phyloP scores from a whole-genome alignment of 805 yeast species.

The Lachancea sp. region DNA sequence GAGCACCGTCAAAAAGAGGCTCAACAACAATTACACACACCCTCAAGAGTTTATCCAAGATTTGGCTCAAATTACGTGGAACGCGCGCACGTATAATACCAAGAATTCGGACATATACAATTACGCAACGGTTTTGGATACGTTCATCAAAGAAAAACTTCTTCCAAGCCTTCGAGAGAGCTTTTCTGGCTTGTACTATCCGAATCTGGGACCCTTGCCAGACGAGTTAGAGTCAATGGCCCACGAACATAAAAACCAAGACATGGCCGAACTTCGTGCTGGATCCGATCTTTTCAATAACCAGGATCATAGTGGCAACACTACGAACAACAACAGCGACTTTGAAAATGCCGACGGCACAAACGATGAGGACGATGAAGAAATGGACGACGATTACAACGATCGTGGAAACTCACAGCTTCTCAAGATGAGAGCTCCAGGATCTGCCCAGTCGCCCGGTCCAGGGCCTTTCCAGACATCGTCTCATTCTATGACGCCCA shows the following conservation, averaged over 20 bases:
- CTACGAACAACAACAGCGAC: slow-evolving; percentile 13
- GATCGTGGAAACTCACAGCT: slow-evolving; percentile 9
- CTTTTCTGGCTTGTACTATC: slow-evolving; percentile 34
- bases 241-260: slow-evolving; percentile 4
- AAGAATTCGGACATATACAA: slow-evolving; percentile 59
- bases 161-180: slow-evolving; percentile 31
- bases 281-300: slow-evolving; percentile 3
- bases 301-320: slow-evolving; percentile 10
- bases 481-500: slow-evolving; percentile 23
- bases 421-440: slow-evolving; percentile 10
- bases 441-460: slow-evolving; percentile 6
- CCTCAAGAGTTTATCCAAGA: slow-evolving; percentile 71
- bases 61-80: slow-evolving; percentile 81
- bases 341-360: slow-evolving; percentile 15
- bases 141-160: slow-evolving; percentile 33
- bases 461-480: slow-evolving; percentile 4
- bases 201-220: slow-evolving; percentile 64
- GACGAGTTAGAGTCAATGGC: slow-evolving; percentile 32
- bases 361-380: slow-evolving; percentile 10
- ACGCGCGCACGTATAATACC: slow-evolving; percentile 78
- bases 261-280: slow-evolving; percentile 5
- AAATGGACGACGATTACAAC: slow-evolving; percentile 12
- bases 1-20: slow-evolving; percentile 56
- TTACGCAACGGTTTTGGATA: slow-evolving; percentile 51
- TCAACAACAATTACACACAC: slow-evolving; percentile 51